These are phyloP conservation scores for Dichotomopilus funicola DNA, from an alignment of 2,329 filamentous ascomycete genomes.

Conservation along the genomic window DNA sequence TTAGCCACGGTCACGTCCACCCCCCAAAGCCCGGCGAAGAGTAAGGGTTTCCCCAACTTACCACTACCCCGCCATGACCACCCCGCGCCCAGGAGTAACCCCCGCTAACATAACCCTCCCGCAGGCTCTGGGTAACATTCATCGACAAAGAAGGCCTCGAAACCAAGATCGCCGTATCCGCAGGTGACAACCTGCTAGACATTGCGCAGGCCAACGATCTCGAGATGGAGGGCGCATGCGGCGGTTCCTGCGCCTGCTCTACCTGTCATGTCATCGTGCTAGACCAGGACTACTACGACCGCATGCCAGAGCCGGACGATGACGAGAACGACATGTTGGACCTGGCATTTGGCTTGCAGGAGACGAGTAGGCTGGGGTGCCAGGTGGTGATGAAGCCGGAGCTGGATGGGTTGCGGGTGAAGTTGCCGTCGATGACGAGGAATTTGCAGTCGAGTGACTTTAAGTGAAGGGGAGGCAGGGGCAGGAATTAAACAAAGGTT, in stretches of 20 bases:
- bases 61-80: neutral
- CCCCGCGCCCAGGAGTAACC: no score
- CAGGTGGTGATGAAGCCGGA: conserved; percentile 90
- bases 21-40: conserved; percentile 88
- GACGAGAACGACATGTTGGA: conserved; percentile 90
- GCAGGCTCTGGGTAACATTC: conserved; percentile 80
- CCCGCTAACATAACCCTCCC: neutral
- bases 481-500: neutral
- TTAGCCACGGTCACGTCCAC: conserved; percentile 70
- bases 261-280: conserved; percentile 87
- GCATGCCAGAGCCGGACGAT: conserved; percentile 70
- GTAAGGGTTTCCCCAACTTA: conserved; percentile 37
- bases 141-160: conserved; percentile 80
- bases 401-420: conserved; percentile 77
- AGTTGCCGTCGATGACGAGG: conserved; percentile 85
- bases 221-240: conserved; percentile 98
- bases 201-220: conserved; percentile 92
- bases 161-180: conserved; percentile 70
- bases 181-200: conserved; percentile 89
- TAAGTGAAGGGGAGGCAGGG: conserved; percentile 28
- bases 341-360: conserved; percentile 80
- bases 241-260: conserved; percentile 86
- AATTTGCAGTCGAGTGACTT: conserved; percentile 97
- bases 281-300: conserved; percentile 66
- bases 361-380: conserved; percentile 77